Evolutionary conservation across 2,329 filamentous ascomycete genomes (phyloP).

Genomic region (Thielaviopsis punctulata): DNA sequence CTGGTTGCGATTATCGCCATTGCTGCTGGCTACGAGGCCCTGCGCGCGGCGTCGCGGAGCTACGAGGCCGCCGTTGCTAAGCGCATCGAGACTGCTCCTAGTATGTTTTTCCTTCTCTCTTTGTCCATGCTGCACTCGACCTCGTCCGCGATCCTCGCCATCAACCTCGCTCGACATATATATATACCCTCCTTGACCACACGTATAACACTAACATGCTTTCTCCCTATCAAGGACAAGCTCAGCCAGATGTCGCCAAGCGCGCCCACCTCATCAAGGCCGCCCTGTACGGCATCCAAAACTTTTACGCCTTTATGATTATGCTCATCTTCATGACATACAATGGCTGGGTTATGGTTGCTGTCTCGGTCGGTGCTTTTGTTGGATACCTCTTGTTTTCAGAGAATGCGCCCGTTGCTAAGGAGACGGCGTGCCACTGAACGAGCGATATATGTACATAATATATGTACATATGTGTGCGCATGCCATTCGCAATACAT

Average conservation of each 20-base stretch:
- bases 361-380: slow-evolving; percentile 77
- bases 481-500: too few species aligned
- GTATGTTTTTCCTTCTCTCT: slow-evolving; percentile 28
- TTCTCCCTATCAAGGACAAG: slow-evolving; percentile 48
- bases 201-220: neutral
- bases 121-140: too few species aligned
- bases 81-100: slow-evolving; percentile 30
- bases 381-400: slow-evolving; percentile 76
- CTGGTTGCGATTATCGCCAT: slow-evolving; percentile 68
- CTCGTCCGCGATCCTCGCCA: too few species aligned
- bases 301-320: slow-evolving; percentile 98
- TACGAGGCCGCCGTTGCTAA: slow-evolving; percentile 49
- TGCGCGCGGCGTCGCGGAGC: slow-evolving; percentile 57
- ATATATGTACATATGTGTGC: too few species aligned
- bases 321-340: slow-evolving; percentile 99
- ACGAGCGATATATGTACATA: too few species aligned
- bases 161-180: too few species aligned
- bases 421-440: slow-evolving; percentile 84
- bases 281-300: slow-evolving; percentile 73
- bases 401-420: slow-evolving; percentile 49
- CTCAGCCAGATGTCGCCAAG: slow-evolving; percentile 41
- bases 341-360: slow-evolving; percentile 93
- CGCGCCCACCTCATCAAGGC: slow-evolving; percentile 66
- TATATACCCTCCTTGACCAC: neutral
- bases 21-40: slow-evolving; percentile 80